A percentile compares a stretch with the other conserved stretches of the same genome.
These are phyloP conservation scores for Lyophyllum shimeji DNA, from an alignment of 768 basidiomycete genomes.

Conservation along the genomic window DNA sequence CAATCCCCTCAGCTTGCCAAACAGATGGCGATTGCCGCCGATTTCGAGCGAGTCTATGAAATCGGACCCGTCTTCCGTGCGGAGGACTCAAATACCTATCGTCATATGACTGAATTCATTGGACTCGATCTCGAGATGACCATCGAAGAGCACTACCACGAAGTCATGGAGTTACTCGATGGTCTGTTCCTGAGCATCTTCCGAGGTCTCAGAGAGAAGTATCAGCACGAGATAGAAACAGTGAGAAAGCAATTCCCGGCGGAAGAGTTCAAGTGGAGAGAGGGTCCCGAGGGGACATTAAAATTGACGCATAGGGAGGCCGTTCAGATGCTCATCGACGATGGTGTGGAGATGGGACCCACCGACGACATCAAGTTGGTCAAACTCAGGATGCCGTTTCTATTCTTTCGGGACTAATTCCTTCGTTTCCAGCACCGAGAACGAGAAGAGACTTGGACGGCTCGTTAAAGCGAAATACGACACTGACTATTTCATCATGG, in stretches of 20 bases:
- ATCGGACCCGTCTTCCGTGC: constrained; percentile 97
- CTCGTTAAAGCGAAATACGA: constrained; percentile 92
- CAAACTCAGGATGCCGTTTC: neutral
- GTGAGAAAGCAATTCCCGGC: constrained; percentile 89
- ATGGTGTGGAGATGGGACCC: constrained; percentile 74
- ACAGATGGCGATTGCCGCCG: constrained; percentile 99
- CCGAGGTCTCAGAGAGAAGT: constrained; percentile 73
- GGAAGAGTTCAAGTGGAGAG: constrained; percentile 94
- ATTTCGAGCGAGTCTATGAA: constrained; percentile 98
- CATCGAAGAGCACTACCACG: constrained; percentile 98
- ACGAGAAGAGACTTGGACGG: constrained; percentile 90
- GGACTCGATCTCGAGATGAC: constrained; percentile 99
- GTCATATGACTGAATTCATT: constrained; percentile 97
- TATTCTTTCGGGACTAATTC: constrained; percentile 10
- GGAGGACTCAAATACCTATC: constrained; percentile 95
- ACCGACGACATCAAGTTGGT: constrained; percentile 89
- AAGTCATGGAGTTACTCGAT: constrained; percentile 92
- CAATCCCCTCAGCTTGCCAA: constrained; percentile 98
- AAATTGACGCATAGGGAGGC: constrained; percentile 86
- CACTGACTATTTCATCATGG: constrained; percentile 98
- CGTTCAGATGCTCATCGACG: constrained; percentile 81
- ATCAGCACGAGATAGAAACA: constrained; percentile 77
- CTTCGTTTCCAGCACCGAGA: constrained; percentile 69
- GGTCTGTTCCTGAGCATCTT: constrained; percentile 85
- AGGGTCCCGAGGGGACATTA: constrained; percentile 86